These are phyloP conservation scores for Primulina huaijiensis DNA, from an alignment of 257 asterid genomes.

Conservation along the genomic window DNA sequence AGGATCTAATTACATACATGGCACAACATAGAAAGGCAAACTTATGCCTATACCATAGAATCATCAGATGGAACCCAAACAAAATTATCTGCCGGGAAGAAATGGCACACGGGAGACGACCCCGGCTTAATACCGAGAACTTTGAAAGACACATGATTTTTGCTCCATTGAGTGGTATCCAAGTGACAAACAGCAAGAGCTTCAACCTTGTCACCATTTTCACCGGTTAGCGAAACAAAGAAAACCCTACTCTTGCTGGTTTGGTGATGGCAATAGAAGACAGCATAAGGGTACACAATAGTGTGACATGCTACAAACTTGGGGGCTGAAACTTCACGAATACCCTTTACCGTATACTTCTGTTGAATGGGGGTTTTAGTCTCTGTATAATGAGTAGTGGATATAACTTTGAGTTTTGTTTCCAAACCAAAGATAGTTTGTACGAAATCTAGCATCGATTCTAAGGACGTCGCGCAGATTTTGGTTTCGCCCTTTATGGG, in stretches of 20 bases:
- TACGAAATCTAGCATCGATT: constrained; percentile 59
- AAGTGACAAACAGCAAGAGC: constrained; percentile 81
- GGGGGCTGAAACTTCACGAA: constrained; percentile 34
- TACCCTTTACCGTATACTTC: constrained; percentile 39
- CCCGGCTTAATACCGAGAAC: constrained; percentile 64
- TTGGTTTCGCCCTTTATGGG: constrained; percentile 69
- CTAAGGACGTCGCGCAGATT: constrained; percentile 64
- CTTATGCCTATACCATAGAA: constrained; percentile 14
- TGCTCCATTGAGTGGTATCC: constrained; percentile 81
- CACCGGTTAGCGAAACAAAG: constrained; percentile 43
- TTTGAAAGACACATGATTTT: constrained; percentile 50
- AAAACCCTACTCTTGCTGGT: constrained; percentile 50
- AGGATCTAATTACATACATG: background rate
- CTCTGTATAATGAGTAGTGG: constrained; percentile 44
- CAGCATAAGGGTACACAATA: constrained; percentile 67
- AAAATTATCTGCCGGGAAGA: constrained; percentile 75
- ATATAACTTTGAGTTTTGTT: constrained; percentile 29
- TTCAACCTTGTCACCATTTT: constrained; percentile 50
- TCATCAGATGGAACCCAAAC: constrained; percentile 43
- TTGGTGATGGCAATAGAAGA: constrained; percentile 67
- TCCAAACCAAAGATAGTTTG: constrained; percentile 35
- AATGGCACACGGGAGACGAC: constrained; percentile 67
- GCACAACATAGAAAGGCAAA: background rate
- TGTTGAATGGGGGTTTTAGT: constrained; percentile 31
- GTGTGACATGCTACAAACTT: constrained; percentile 67